phyloP scores from a whole-genome alignment of 495 filamentous ascomycete species.

The Podospora anserina region DNA sequence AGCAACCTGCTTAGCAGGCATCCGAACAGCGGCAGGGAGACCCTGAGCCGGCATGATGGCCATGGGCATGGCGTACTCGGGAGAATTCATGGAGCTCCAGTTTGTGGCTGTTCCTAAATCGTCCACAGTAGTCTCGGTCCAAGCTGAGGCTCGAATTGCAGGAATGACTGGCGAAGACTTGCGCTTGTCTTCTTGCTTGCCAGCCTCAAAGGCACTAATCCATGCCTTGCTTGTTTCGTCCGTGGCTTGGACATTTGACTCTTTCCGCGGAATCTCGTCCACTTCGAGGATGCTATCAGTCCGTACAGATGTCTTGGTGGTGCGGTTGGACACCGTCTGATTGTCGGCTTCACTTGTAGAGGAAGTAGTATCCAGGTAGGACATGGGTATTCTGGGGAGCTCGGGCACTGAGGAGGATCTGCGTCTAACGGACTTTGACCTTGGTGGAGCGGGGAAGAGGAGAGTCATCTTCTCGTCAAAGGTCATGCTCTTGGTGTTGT shows the following conservation, averaged over 20 bases:
- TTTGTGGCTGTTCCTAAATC: conserved; percentile 31
- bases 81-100: conserved; percentile 44
- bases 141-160: conserved; percentile 29
- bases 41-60: conserved; percentile 32
- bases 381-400: conserved; percentile 38
- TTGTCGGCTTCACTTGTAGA: conserved; percentile 19
- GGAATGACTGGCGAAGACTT: conserved; percentile 41
- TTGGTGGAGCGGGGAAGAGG: conserved; percentile 45
- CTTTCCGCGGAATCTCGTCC: conserved; percentile 33
- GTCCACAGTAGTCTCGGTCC: conserved; percentile 36
- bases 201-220: conserved; percentile 38
- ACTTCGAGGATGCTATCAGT: conserved; percentile 41
- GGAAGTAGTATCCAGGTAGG: conserved; percentile 24
- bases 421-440: conserved; percentile 30
- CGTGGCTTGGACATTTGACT: conserved; percentile 25
- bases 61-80: conserved; percentile 36
- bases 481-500: conserved; percentile 54
- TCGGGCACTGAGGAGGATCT: conserved; percentile 47
- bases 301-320: conserved; percentile 33
- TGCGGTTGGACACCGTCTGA: conserved; percentile 31
- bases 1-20: conserved; percentile 19
- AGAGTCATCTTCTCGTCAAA: conserved; percentile 51
- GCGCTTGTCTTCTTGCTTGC: conserved; percentile 32
- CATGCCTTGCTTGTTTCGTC: conserved; percentile 40
- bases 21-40: conserved; percentile 35